A percentile compares a stretch with the other conserved stretches of the same genome.
Conservation (phyloP, 1,284 basidiomycete genomes). For the Apiotrichum veenhuisii region DNA sequence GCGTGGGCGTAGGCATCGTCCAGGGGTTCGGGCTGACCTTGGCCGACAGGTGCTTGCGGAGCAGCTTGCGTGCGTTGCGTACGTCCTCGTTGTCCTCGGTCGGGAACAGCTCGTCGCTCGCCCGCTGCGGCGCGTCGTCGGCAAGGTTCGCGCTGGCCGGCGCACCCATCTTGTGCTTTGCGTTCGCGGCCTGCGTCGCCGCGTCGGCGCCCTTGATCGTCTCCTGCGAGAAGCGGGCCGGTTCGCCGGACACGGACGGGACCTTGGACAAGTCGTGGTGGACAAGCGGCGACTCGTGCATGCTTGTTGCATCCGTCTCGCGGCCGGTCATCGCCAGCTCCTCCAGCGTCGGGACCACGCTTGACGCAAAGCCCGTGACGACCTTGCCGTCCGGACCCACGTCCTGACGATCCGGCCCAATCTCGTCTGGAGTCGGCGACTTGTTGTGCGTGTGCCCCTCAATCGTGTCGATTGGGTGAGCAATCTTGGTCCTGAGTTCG, state of each 20-base stretch:
- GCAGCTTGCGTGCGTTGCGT: slow-evolving; percentile 54
- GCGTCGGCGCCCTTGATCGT: neutral
- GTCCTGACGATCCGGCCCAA: slow-evolving; percentile 54
- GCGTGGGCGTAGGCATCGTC: slow-evolving; percentile 61
- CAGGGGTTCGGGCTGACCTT: slow-evolving; percentile 53
- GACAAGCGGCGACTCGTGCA: slow-evolving; percentile 49
- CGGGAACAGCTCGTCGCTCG: slow-evolving; percentile 26
- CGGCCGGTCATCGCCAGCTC: slow-evolving; percentile 58
- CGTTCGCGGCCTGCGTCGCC: slow-evolving; percentile 22
- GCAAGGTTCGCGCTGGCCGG: slow-evolving; percentile 57
- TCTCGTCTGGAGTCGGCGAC: slow-evolving; percentile 35
- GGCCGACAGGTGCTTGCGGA: slow-evolving; percentile 59
- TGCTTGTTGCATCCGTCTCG: slow-evolving; percentile 36
- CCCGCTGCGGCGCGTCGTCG: slow-evolving; percentile 48
- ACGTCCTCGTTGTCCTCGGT: slow-evolving; percentile 53
- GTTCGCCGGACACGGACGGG: slow-evolving; percentile 29
- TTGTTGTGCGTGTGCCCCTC: no score
- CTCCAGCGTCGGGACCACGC: slow-evolving; percentile 67
- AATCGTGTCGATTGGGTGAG: slow-evolving; percentile 33
- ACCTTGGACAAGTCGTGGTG: slow-evolving; percentile 18
- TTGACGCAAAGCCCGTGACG: slow-evolving; percentile 58
- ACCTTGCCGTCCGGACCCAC: slow-evolving; percentile 56
- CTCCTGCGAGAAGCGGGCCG: slow-evolving; percentile 19
- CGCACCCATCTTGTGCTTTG: slow-evolving; percentile 48
- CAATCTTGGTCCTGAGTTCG: slow-evolving; percentile 52